phyloP scores from a whole-genome alignment of 805 yeast species.

The Monosporozyma aerobia region DNA sequence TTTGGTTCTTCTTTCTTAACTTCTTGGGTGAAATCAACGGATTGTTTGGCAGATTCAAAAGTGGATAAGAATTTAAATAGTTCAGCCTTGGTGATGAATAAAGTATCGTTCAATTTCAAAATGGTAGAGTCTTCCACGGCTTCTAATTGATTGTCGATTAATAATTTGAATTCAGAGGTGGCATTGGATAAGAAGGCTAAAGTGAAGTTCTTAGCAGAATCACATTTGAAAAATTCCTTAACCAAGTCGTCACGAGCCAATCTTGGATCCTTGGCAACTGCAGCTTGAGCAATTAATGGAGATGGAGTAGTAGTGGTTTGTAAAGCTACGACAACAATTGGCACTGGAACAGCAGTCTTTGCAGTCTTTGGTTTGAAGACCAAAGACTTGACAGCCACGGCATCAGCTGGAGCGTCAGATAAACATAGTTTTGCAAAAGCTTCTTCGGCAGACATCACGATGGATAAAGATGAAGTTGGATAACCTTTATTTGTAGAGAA shows the following conservation, averaged over 20 bases:
- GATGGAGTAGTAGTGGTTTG: slow-evolving; percentile 63
- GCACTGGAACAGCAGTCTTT: slow-evolving; percentile 67
- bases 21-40: slow-evolving; percentile 44
- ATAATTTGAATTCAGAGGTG: slow-evolving; percentile 21
- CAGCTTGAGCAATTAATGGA: slow-evolving; percentile 51
- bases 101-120: slow-evolving; percentile 21
- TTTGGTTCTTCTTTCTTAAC: slow-evolving; percentile 33
- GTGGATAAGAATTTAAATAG: slow-evolving; percentile 29
- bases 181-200: slow-evolving; percentile 33
- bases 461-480: not conserved
- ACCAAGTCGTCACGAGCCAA: slow-evolving; percentile 78
- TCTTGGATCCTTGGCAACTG: slow-evolving; percentile 75
- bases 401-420: slow-evolving; percentile 37
- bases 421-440: slow-evolving; percentile 59
- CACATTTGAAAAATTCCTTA: slow-evolving; percentile 37
- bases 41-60: slow-evolving; percentile 30
- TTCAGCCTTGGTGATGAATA: slow-evolving; percentile 22
- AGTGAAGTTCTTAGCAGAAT: slow-evolving; percentile 25
- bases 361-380: slow-evolving; percentile 91
- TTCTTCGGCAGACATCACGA: slow-evolving; percentile 39
- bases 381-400: slow-evolving; percentile 59
- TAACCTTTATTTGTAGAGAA: not conserved
- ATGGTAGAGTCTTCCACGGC: slow-evolving; percentile 30
- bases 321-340: slow-evolving; percentile 72
- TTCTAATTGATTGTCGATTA: slow-evolving; percentile 29